Base-by-base conservation (phyloP, 345 rosid genomes). In the Eucalyptus sp. region DNA sequence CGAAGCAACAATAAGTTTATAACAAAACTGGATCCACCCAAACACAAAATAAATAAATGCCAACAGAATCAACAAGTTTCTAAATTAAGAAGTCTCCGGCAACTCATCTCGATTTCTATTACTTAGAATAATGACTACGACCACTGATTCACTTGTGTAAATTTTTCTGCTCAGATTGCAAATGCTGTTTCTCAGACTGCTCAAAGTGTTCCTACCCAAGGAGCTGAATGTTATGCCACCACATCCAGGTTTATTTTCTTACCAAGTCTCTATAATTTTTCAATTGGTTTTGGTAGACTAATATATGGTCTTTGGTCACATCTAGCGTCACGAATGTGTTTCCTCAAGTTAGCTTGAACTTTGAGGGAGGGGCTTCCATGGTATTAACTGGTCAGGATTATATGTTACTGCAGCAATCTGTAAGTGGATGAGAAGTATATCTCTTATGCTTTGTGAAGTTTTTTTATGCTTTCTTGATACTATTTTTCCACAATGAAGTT, bases 281-380 rank as follows among this genome's bases (percentile, higher is more conserved):
- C 44, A 27, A 49, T 86, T 25, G 15, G 83, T 76, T 76, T 76
- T 44, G 7, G 48, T 41, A 25, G 83, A 76, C 29, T 76, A 76
- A 76, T 76, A 76, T 5, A 41, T 2, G 48, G 83, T 76, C 48
- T 76, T 76, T 41, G 83, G 68, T 90, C 81, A 31, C 89, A 87
- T 89, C 87, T 96, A 97, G 99, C 86, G 93, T 96, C 37, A 86
- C 90, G 56, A 92, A 91, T 64, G 85, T 93, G 91, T 98, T 98
- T 92, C 99, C 99, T 92, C 96, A 93, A 91, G 96, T 98, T 92
- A 94, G 95, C 90, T 94, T 98, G 85, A 95, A 96, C 95, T 98
- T 98, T 90, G 98, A 96, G 88, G 98, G 97, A 43, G 96, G 96
- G 64, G 95, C 98, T 89, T 95, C 99, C 87, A 90, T 98, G 97